Base-by-base conservation (phyloP, 73 alveolate species). In the Tetrahymena malaccensis region DNA sequence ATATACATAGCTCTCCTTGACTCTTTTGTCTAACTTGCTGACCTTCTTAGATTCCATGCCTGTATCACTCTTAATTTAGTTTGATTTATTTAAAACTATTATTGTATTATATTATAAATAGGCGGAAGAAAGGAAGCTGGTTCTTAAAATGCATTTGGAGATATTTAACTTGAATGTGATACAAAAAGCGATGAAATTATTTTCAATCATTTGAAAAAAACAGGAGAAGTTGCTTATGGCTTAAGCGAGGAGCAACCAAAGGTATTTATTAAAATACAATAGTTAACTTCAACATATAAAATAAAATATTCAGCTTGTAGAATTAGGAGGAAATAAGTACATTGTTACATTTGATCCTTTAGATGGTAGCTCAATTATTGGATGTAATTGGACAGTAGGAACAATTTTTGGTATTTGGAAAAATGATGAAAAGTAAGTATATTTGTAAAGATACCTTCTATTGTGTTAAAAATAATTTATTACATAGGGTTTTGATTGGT, bases 311-410 rank as follows among this genome's bases (percentile, higher is more conserved):
- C 10, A 85, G 93, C 70, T 43, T 40, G 94, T 94, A 40, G 94
- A 96, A 94, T 83, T 93, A 27, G 97, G 96, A 43, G 96, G 96
- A 12, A 96, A 96, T 17, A 96, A 94, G 43, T 97, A 95, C 96
- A 97, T 85, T 9, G 98, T 97, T 11, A 96, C 99, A 19, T 97
- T 96, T 38, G 99, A 97, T 84, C 99, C 99, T 13, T 94, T 97
- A 58, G 99, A 97, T 94, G 99, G 98, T 40, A 94, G 97, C 93
- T 93, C 98, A 2, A 97, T 97, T 35, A 96, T 97, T 34, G 98
- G 97, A 56, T 85, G 98, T 35, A 97, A 97, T 94, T 97, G 97
- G 96, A 43, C 98, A n/a, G 96, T 97, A 7, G 99, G 98, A 34
- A 94, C 99, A 21, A 96, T 97, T 31, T 97, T 97, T 84, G 98